Percentiles rank a stretch among this genome's conserved stretches.
Conservation (phyloP, 2,329 filamentous ascomycete species). For the Ophiostoma piceae region DNA sequence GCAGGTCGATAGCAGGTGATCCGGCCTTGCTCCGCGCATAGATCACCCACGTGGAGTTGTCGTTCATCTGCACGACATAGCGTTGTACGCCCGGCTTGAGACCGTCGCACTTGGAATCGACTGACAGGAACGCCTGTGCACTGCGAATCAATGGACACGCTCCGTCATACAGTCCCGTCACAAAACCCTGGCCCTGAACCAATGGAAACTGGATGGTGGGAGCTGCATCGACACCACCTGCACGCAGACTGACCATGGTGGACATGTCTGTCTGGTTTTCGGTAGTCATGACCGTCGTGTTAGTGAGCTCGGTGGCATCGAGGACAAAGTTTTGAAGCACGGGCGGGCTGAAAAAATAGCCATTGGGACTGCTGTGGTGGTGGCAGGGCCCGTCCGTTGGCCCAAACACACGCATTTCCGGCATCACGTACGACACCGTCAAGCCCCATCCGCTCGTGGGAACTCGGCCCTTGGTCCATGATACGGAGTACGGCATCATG, state of each 20-base stretch:
- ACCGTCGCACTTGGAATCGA: not conserved
- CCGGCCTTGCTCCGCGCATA: constrained; percentile 63
- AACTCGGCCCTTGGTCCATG: constrained; percentile 61
- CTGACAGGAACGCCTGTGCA: constrained; percentile 37
- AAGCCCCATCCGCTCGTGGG: constrained; percentile 68
- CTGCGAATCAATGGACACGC: constrained; percentile 68
- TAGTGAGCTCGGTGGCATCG: constrained; percentile 68
- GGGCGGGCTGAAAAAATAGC: constrained; percentile 74
- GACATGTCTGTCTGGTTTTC: constrained; percentile 54
- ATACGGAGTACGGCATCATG: constrained; percentile 68
- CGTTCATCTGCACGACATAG: constrained; percentile 66
- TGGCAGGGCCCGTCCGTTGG: constrained; percentile 37
- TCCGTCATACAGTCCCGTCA: constrained; percentile 71
- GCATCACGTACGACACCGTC: constrained; percentile 67
- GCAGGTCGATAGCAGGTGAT: constrained; percentile 56
- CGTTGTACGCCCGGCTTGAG: constrained; percentile 62
- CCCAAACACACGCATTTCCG: constrained; percentile 62
- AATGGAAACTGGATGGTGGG: constrained; percentile 71
- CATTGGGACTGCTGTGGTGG: constrained; percentile 14
- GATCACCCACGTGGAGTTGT: constrained; percentile 71
- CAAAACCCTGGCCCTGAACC: constrained; percentile 82
- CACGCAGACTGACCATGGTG: constrained; percentile 62
- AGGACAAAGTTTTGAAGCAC: constrained; percentile 76
- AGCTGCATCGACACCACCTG: constrained; percentile 38
- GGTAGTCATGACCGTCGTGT: constrained; percentile 51